These are phyloP conservation scores for Leccinum imitatum DNA, from an alignment of 768 basidiomycete species.

Conservation along the genomic window DNA sequence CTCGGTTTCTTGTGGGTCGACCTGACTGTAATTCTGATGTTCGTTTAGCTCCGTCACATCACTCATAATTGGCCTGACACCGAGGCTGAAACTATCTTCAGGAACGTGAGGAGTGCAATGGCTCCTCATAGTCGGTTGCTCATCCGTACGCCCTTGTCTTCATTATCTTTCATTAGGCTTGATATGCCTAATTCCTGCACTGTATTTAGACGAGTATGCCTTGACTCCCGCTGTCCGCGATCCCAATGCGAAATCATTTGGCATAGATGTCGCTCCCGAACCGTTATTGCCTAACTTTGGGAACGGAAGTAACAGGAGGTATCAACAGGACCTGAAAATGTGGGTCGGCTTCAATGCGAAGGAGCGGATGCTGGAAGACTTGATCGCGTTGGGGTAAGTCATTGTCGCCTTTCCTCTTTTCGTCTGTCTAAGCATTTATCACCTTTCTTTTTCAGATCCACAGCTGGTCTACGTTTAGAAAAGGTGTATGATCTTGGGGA, in stretches of 20 bases:
- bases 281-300: constrained; percentile 51
- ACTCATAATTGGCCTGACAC: constrained; percentile 39
- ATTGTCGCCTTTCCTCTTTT: not conserved
- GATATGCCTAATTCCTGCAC: not conserved
- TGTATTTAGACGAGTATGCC: constrained; percentile 22
- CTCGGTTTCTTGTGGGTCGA: not conserved
- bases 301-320: constrained; percentile 38
- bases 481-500: constrained; percentile 15
- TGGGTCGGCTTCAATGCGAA: constrained; percentile 41
- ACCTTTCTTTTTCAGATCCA: constrained; percentile 7
- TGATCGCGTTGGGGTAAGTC: constrained; percentile 34
- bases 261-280: constrained; percentile 37
- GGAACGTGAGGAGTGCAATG: constrained; percentile 31
- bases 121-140: constrained; percentile 31
- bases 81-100: constrained; percentile 32
- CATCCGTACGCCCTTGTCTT: constrained; percentile 28
- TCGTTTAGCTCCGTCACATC: constrained; percentile 25
- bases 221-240: constrained; percentile 14
- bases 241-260: constrained; percentile 5
- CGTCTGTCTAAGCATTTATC: not conserved
- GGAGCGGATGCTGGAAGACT: constrained; percentile 44
- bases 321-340: constrained; percentile 49
- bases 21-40: not conserved
- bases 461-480: constrained; percentile 21
- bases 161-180: not conserved